Evolutionary conservation across 192 early-diverging fungal species (phyloP).

Genomic region (Kickxella alabastrina): DNA sequence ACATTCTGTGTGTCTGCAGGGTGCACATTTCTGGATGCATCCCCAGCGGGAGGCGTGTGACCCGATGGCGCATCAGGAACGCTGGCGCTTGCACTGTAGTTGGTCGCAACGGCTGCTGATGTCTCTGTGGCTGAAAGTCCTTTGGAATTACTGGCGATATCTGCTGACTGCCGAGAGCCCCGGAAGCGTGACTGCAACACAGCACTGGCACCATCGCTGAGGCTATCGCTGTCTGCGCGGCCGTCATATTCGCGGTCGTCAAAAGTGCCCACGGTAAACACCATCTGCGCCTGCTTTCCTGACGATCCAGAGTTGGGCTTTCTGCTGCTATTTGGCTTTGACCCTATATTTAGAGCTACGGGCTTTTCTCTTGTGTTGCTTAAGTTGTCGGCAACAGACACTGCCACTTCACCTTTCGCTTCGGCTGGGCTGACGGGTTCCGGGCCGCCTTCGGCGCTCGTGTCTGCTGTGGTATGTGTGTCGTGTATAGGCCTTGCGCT

Average conservation of each 20-base stretch:
- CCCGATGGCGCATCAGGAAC: neutral
- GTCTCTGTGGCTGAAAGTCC: neutral
- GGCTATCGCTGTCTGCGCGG: slow-evolving; percentile 10
- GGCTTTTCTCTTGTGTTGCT: neutral
- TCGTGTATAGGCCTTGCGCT: too few relatives aligned
- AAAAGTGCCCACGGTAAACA: slow-evolving; percentile 49
- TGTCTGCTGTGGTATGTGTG: too few relatives aligned
- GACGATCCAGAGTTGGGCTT: slow-evolving; percentile 13
- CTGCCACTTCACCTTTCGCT: too few relatives aligned
- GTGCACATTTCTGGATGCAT: neutral
- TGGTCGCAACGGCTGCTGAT: neutral
- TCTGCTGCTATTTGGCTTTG: slow-evolving; percentile 4
- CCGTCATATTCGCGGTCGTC: slow-evolving; percentile 25
- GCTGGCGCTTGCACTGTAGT: neutral
- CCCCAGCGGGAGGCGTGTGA: neutral
- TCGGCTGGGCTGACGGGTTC: too few relatives aligned
- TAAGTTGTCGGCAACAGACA: neutral
- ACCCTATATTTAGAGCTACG: neutral
- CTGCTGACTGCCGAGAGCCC: neutral
- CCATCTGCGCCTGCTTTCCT: slow-evolving; percentile 39
- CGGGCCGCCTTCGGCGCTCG: too few relatives aligned
- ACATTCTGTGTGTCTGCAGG: neutral
- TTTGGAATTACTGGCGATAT: neutral
- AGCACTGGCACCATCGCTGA: neutral
- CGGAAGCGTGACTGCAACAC: slow-evolving; percentile 1